A percentile compares a stretch with the other conserved stretches of the same genome.
Evolutionary conservation across 441 rosid genomes (phyloP).

Genomic region (Jatropha multifida): DNA sequence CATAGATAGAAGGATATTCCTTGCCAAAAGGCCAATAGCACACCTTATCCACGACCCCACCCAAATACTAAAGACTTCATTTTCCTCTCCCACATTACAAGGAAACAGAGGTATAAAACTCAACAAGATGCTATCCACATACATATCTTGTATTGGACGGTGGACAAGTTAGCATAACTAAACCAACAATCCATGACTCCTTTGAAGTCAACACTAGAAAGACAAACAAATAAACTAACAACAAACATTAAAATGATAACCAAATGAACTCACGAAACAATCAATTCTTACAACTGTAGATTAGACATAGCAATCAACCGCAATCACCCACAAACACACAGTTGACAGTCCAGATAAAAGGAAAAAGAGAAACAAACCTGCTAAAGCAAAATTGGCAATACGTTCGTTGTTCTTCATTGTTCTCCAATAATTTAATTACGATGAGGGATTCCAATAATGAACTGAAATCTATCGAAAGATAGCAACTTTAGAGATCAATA

Average conservation of each 20-base stretch:
- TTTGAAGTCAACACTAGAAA: too few relatives aligned
- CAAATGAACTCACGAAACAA: background rate
- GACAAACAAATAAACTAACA: background rate
- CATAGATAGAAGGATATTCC: too few relatives aligned
- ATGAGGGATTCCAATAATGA: background rate
- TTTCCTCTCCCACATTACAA: background rate
- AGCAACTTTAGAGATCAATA: background rate
- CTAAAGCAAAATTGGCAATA: slow-evolving; percentile 74
- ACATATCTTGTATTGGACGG: background rate
- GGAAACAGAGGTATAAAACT: background rate
- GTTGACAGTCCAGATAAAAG: background rate
- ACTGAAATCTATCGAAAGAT: background rate
- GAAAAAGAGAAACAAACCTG: slow-evolving; percentile 47
- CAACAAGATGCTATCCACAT: background rate
- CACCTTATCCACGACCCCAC: too few relatives aligned
- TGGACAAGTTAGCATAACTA: background rate
- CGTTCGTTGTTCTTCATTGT: slow-evolving; percentile 83
- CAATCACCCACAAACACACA: background rate
- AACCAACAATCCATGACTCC: too few relatives aligned
- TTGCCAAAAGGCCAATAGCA: too few relatives aligned
- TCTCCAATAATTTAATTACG: background rate
- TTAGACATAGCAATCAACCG: background rate
- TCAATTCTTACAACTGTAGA: background rate
- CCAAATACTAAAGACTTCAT: too few relatives aligned
- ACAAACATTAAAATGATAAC: too few relatives aligned